These are phyloP conservation scores for Mitragyna speciosa DNA, from an alignment of 257 asterid species.

Conservation along the genomic window DNA sequence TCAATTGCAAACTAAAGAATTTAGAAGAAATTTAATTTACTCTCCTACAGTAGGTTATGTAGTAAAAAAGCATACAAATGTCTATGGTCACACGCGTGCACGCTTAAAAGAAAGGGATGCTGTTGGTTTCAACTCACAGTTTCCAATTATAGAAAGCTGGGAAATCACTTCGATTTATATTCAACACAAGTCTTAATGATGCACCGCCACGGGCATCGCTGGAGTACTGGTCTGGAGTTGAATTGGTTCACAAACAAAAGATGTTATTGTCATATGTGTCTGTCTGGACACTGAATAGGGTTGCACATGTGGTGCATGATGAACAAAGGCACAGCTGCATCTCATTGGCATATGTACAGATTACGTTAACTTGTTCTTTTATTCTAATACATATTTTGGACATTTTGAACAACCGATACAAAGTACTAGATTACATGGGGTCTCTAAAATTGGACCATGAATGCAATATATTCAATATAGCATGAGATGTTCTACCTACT, in stretches of 20 bases:
- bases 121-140: background rate
- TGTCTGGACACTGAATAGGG: background rate
- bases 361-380: background rate
- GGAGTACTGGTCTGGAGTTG: constrained; percentile 8
- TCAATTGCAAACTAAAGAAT: too few relatives aligned
- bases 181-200: background rate
- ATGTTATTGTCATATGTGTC: background rate
- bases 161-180: background rate
- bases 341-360: constrained; percentile 3
- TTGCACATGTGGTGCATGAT: constrained; percentile 25
- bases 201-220: background rate
- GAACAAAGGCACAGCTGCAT: background rate
- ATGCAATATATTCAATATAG: too few relatives aligned
- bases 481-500: too few relatives aligned
- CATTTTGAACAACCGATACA: too few relatives aligned
- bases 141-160: background rate
- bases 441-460: too few relatives aligned
- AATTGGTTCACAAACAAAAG: constrained; percentile 11
- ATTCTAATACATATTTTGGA: too few relatives aligned
- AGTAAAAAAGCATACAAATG: background rate
- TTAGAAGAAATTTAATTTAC: background rate
- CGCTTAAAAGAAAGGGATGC: background rate
- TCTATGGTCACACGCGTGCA: background rate
- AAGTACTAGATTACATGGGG: too few relatives aligned
- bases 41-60: background rate